phyloP scores from a whole-genome alignment of 2,329 filamentous ascomycete genomes.

The Cladosporium cucumerinum region DNA sequence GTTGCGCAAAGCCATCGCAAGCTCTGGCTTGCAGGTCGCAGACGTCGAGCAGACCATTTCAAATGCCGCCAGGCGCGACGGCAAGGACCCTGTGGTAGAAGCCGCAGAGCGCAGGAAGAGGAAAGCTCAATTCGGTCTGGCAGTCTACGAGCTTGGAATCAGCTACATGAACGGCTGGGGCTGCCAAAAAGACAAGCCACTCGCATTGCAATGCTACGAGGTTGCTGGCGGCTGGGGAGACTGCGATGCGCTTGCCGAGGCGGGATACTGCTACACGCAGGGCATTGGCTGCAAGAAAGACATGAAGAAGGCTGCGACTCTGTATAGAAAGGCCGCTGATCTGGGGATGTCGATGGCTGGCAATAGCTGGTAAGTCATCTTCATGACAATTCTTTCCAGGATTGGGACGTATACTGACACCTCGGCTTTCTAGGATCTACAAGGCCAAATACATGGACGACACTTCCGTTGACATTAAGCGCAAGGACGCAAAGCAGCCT shows the following conservation, averaged over 20 bases:
- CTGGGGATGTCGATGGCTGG: conserved; percentile 97
- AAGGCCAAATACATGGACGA: conserved; percentile 86
- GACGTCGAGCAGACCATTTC: conserved; percentile 21
- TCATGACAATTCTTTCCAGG: not conserved
- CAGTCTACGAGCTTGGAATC: conserved; percentile 93
- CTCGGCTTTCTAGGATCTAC: conserved; percentile 70
- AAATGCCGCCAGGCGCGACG: conserved; percentile 44
- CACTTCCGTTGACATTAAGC: conserved; percentile 28
- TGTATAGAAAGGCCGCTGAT: conserved; percentile 84
- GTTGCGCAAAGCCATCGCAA: conserved; percentile 87
- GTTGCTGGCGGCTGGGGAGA: conserved; percentile 96
- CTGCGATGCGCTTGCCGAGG: conserved; percentile 87
- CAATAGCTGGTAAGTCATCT: conserved; percentile 80
- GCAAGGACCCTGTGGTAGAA: conserved; percentile 54
- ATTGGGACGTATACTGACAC: not conserved
- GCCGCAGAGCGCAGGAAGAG: conserved; percentile 72
- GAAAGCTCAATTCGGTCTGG: conserved; percentile 89
- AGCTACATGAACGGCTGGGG: conserved; percentile 99
- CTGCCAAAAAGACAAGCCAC: conserved; percentile 82
- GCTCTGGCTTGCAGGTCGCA: conserved; percentile 44
- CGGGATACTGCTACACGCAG: conserved; percentile 93
- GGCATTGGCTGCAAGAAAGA: conserved; percentile 95
- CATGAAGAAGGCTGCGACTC: conserved; percentile 85
- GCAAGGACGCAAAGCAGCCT: conserved; percentile 58
- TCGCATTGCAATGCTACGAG: conserved; percentile 91